phyloP scores from a whole-genome alignment of 495 filamentous ascomycete genomes.

The Talaromyces ruber region DNA sequence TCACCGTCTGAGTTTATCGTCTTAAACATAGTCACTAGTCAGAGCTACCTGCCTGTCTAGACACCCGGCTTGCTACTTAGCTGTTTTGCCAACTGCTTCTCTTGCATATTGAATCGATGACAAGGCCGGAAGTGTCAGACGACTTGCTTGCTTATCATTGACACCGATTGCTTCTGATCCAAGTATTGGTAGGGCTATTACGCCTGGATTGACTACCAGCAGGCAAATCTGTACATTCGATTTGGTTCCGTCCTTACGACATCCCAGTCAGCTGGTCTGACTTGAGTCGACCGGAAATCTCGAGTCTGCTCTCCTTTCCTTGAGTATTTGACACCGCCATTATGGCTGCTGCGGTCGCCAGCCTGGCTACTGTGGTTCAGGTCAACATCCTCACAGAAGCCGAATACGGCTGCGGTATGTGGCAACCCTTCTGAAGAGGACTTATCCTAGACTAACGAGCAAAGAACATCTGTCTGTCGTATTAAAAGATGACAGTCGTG shows the following conservation, averaged over 20 bases:
- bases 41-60: neutral
- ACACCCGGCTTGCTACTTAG: neutral
- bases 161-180: neutral
- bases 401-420: constrained; percentile 39
- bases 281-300: neutral
- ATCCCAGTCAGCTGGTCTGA: constrained; percentile 1
- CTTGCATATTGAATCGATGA: neutral
- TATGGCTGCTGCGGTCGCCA: constrained; percentile 1
- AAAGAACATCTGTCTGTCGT: constrained; percentile 34
- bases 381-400: constrained; percentile 25
- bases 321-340: neutral
- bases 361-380: constrained; percentile 1
- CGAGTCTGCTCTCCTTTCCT: neutral
- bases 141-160: neutral
- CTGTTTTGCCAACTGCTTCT: neutral
- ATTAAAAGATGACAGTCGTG: constrained; percentile 20
- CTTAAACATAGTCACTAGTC: neutral
- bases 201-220: neutral
- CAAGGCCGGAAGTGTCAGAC: neutral
- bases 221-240: neutral
- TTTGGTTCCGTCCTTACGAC: neutral
- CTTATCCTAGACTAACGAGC: neutral
- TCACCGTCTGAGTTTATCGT: neutral
- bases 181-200: neutral
- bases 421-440: neutral